Conservation (phyloP, 2,329 filamentous ascomycete species). For the Conoideocrella luteorostrata region DNA sequence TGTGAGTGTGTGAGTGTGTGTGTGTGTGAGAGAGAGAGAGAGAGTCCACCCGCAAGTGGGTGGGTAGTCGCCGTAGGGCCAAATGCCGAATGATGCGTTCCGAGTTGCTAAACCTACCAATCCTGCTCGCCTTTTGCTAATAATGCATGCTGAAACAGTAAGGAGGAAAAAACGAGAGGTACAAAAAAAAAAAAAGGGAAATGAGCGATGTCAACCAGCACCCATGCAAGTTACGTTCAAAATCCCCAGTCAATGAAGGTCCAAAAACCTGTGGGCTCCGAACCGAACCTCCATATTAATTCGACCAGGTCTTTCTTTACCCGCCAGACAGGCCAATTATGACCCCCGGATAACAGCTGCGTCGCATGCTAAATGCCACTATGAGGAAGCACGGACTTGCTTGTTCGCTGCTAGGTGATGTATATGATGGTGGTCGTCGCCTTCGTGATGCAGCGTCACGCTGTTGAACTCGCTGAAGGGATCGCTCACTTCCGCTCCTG, state of each 20-base stretch:
- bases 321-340: no score
- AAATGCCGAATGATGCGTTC: constrained; percentile 1
- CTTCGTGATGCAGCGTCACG: constrained; percentile 93
- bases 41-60: background rate
- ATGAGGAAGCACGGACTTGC: constrained; percentile 9
- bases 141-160: constrained; percentile 1
- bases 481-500: constrained; percentile 74
- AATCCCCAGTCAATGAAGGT: background rate
- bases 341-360: no score
- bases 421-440: constrained; percentile 58
- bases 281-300: background rate
- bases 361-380: constrained; percentile 1
- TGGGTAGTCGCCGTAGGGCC: background rate
- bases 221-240: background rate
- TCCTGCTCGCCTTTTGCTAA: background rate
- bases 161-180: background rate
- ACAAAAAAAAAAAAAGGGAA: background rate
- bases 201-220: background rate
- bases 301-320: no score
- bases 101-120: background rate
- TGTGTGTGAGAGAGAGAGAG: no score
- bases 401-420: constrained; percentile 10
- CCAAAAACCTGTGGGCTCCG: background rate
- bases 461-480: constrained; percentile 99
- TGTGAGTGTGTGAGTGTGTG: no score